Evolutionary conservation across 2,329 filamentous ascomycete genomes (phyloP), one percentile per base, ranked within the genome.

Genomic region (Aspergillus caelatus): DNA sequence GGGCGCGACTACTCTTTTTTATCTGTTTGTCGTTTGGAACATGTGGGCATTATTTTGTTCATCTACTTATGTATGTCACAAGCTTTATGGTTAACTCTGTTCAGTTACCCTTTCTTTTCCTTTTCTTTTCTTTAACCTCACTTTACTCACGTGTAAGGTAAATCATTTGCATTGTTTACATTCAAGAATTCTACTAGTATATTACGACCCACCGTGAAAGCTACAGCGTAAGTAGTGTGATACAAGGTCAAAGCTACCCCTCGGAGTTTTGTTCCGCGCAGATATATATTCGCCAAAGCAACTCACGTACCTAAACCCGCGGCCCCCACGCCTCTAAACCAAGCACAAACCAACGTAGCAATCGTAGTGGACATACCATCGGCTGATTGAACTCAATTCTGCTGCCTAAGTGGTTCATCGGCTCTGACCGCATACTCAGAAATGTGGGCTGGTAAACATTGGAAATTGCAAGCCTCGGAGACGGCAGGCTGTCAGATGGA

Each of bases 1-100:
- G 66, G 66, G 64, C 67, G 66, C 63, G 65, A 67, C 65, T 67
- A 68, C 28, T 62, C 60, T 68, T 66, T 63, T 34, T 54, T 26
- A 21, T 55, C 28, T 41, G 10, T 55, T n/a, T 36, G 14, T 16
- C 34, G 4, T 36, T 6, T 14, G 6, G 4, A n/a, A 36, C 4
- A 36, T 16, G 5, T 36, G 34, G 12, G 34, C 14, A 16, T 14
- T 56, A 30, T 50, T 19, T 11, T 10, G 19, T 8, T 41, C 36
- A 41, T 41, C 34, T 16, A 16, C 34, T 14, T 14, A 36, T 6
- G 14, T 16, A 32, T 11, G 32, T 32, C 32, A 9, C 32, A 11
- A 32, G 32, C 10, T 32, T 26, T 36, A 7, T 36, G 10, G 32
- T 36, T 14, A 16, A 36, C 34, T 16, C 16, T 14, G 6, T 16